A percentile compares a stretch with the other conserved stretches of the same genome.
Conservation (phyloP, 345 rosid species). For the Atalantia buxifolia region DNA sequence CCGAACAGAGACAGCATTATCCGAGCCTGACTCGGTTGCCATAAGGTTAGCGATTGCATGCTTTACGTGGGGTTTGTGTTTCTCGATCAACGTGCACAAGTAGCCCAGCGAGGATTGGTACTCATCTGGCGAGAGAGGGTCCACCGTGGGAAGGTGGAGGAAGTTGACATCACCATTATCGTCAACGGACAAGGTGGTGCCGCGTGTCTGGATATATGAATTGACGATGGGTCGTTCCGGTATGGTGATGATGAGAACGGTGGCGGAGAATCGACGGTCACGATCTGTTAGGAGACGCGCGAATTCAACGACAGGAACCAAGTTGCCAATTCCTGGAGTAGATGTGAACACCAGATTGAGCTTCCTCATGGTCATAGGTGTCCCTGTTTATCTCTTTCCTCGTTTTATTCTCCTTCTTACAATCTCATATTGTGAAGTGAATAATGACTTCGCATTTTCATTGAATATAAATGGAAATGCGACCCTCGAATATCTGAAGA, state of each 20-base stretch:
- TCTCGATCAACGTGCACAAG: constrained; percentile 14
- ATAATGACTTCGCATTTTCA: not conserved
- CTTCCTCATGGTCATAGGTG: not conserved
- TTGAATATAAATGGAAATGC: not conserved
- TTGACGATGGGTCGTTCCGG: constrained; percentile 18
- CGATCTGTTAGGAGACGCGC: constrained; percentile 19
- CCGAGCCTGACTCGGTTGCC: constrained; percentile 8
- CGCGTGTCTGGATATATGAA: constrained; percentile 18
- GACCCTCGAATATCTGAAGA: too few species aligned
- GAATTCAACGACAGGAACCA: constrained; percentile 23
- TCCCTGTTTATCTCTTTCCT: not conserved
- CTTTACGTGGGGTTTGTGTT: constrained; percentile 24
- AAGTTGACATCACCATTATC: constrained; percentile 7
- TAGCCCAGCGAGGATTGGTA: constrained; percentile 23
- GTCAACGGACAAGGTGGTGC: not conserved
- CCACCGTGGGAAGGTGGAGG: constrained; percentile 24
- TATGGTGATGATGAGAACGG: constrained; percentile 17
- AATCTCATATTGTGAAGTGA: not conserved
- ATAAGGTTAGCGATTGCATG: constrained; percentile 20
- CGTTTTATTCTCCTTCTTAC: not conserved
- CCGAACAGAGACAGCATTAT: constrained; percentile 9
- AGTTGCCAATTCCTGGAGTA: constrained; percentile 24
- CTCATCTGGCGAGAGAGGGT: constrained; percentile 19
- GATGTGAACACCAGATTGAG: constrained; percentile 20
- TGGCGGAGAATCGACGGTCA: constrained; percentile 20